Evolutionary conservation across 2,329 filamentous ascomycete genomes (phyloP).

Genomic region (Aspergillus ochraceoroseus): DNA sequence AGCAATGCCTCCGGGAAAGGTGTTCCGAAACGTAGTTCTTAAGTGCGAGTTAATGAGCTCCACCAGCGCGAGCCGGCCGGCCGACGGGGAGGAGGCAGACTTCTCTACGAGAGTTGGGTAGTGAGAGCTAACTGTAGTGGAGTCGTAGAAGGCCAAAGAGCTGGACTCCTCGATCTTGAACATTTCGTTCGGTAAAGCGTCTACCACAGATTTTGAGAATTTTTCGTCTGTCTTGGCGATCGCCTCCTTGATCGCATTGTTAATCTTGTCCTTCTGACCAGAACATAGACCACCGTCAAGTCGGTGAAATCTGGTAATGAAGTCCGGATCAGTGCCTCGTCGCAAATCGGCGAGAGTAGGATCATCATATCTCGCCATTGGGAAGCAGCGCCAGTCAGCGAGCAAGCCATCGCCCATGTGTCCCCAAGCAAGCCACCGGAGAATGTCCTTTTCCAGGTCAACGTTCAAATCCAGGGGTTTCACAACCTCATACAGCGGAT

Average conservation of each 20-base stretch:
- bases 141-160: conserved; percentile 73
- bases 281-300: conserved; percentile 68
- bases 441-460: conserved; percentile 63
- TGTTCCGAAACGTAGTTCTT: conserved; percentile 77
- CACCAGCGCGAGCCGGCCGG: conserved; percentile 63
- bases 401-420: conserved; percentile 81
- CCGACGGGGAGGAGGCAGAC: conserved; percentile 53
- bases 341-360: conserved; percentile 66
- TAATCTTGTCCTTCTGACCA: conserved; percentile 55
- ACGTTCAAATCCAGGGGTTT: conserved; percentile 56
- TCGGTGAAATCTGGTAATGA: conserved; percentile 66
- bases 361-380: conserved; percentile 75
- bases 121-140: conserved; percentile 55
- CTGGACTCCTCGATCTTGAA: conserved; percentile 64
- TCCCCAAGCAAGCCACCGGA: conserved; percentile 89
- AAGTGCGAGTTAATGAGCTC: conserved; percentile 78
- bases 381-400: conserved; percentile 71
- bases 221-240: conserved; percentile 52
- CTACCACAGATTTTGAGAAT: conserved; percentile 58
- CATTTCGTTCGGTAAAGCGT: conserved; percentile 54
- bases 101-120: conserved; percentile 65
- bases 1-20: conserved; percentile 69
- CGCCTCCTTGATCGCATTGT: conserved; percentile 25
- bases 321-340: conserved; percentile 65
- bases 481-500: conserved; percentile 69